A percentile compares a stretch with the other conserved stretches of the same genome.
These are phyloP conservation scores for Serendipita vermifera DNA, from an alignment of 768 basidiomycete species.

Conservation along the genomic window DNA sequence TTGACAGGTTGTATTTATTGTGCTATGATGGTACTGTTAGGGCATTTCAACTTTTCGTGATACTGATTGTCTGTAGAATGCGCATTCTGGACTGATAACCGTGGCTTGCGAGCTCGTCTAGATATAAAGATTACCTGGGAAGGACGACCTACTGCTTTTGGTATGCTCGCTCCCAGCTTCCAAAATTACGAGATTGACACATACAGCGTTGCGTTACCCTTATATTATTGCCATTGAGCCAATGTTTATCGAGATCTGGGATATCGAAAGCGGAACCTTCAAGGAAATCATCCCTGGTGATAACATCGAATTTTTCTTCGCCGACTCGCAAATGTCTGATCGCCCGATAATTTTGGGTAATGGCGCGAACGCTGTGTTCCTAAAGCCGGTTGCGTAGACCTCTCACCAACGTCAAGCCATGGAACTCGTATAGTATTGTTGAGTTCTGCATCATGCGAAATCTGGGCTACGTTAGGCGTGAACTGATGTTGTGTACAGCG, in stretches of 20 bases:
- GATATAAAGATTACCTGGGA: conserved; percentile 98
- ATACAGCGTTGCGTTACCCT: conserved; percentile 84
- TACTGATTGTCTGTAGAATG: conserved; percentile 48
- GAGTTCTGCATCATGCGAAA: too few relatives aligned
- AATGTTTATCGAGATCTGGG: conserved; percentile 89
- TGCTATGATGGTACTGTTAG: conserved; percentile 82
- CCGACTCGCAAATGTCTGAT: conserved; percentile 54
- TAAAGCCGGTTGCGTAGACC: not conserved
- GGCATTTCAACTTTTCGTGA: not conserved
- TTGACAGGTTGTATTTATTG: conserved; percentile 89
- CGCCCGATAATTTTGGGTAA: not conserved
- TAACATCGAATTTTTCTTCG: conserved; percentile 79
- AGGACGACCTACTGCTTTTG: conserved; percentile 85
- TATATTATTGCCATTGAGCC: conserved; percentile 96
- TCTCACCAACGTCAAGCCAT: too few relatives aligned
- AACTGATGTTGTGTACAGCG: too few relatives aligned
- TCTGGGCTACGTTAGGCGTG: too few relatives aligned
- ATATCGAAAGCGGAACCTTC: conserved; percentile 83
- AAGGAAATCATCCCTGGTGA: conserved; percentile 92
- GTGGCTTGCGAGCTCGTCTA: conserved; percentile 76
- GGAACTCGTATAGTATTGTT: too few relatives aligned
- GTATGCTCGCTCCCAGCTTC: conserved; percentile 34
- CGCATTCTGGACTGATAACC: conserved; percentile 97
- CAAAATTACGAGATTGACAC: conserved; percentile 7
- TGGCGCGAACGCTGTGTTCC: not conserved